A percentile compares a stretch with the other conserved stretches of the same genome.
Evolutionary conservation across 1,139 yeast genomes (phyloP).

Genomic region (Magnusiomyces starmeri): DNA sequence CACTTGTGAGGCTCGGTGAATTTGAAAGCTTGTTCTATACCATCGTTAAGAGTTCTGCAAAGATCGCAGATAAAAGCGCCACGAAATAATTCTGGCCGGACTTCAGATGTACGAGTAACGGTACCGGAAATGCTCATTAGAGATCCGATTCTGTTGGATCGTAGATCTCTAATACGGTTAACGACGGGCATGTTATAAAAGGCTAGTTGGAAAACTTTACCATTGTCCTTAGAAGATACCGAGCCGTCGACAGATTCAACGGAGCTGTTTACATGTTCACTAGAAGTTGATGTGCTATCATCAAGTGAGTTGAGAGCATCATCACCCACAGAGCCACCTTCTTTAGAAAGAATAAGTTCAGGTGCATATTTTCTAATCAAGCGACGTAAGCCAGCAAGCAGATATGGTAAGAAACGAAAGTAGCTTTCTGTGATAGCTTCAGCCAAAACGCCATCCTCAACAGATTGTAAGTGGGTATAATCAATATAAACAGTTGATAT

Average conservation of each 20-base stretch:
- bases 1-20: constrained; percentile 95
- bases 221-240: constrained; percentile 42
- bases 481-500: constrained; percentile 77
- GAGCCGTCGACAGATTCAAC: neutral
- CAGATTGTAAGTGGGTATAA: constrained; percentile 64
- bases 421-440: constrained; percentile 86
- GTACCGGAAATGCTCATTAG: constrained; percentile 87
- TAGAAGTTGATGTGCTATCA: constrained; percentile 24
- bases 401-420: constrained; percentile 83
- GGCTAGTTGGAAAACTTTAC: constrained; percentile 79
- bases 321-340: constrained; percentile 25
- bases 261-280: neutral
- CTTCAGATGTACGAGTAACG: constrained; percentile 94
- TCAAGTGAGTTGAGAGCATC: constrained; percentile 20
- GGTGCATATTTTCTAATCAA: constrained; percentile 76
- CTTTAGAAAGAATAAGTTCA: constrained; percentile 43
- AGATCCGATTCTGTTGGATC: constrained; percentile 84
- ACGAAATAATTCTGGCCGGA: constrained; percentile 84
- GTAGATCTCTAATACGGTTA: constrained; percentile 79
- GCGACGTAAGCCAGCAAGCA: constrained; percentile 65
- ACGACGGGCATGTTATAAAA: constrained; percentile 80
- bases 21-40: constrained; percentile 87
- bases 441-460: constrained; percentile 84
- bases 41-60: constrained; percentile 80
- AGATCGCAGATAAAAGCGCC: constrained; percentile 88